Percentiles rank a stretch among this genome's conserved stretches.
These are phyloP conservation scores for Dendrobium officinale DNA, from an alignment of 106 monocot species.

Conservation along the genomic window DNA sequence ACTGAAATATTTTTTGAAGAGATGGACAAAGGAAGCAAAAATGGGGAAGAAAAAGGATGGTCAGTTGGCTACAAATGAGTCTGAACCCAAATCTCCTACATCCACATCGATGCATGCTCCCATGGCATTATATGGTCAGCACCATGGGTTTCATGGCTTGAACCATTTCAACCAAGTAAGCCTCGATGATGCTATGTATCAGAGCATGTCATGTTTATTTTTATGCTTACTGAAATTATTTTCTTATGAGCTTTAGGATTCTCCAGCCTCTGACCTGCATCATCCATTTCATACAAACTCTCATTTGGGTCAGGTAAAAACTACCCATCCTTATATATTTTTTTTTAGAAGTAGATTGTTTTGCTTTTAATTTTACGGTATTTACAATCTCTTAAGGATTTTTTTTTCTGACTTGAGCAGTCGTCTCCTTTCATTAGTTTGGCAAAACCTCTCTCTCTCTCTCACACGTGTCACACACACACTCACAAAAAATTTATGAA, in stretches of 20 bases:
- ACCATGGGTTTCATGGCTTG: slow-evolving; percentile 19
- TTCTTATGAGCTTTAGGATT: slow-evolving; percentile 27
- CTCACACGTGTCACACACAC: too few relatives aligned
- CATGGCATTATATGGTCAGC: slow-evolving; percentile 17
- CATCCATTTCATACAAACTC: slow-evolving; percentile 25
- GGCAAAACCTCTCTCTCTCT: too few relatives aligned
- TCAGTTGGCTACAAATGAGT: slow-evolving; percentile 10
- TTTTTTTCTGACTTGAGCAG: too few relatives aligned
- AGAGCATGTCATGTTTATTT: not conserved
- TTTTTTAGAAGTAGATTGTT: too few relatives aligned
- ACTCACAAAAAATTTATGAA: too few relatives aligned
- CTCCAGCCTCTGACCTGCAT: slow-evolving; percentile 27
- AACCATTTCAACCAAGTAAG: slow-evolving; percentile 22
- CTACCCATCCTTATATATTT: too few relatives aligned
- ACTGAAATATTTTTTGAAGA: slow-evolving; percentile 39
- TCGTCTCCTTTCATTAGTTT: too few relatives aligned
- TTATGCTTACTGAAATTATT: not conserved
- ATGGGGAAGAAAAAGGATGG: slow-evolving; percentile 8
- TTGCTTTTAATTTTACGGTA: too few relatives aligned
- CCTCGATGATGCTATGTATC: not conserved
- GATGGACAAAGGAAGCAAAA: slow-evolving; percentile 46
- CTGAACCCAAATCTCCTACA: slow-evolving; percentile 21
- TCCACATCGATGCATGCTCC: slow-evolving; percentile 5
- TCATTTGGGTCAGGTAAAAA: slow-evolving; percentile 33
- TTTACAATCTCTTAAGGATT: too few relatives aligned